phyloP scores from a whole-genome alignment of 1,284 basidiomycete species.

The Boletus mariae region DNA sequence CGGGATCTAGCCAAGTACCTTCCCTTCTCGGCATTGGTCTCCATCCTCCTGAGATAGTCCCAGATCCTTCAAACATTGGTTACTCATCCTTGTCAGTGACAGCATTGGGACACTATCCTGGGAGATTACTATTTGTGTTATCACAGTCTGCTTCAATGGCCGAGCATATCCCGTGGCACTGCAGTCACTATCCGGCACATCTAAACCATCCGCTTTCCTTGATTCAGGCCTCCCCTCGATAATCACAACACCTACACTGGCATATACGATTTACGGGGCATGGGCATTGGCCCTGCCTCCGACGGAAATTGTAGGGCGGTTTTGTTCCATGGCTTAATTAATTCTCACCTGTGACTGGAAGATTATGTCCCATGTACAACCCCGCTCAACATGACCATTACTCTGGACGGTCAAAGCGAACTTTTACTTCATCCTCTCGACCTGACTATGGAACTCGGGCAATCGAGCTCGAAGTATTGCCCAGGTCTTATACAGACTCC shows the following conservation, averaged over 20 bases:
- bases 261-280: slow-evolving; percentile 75
- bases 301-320: slow-evolving; percentile 60
- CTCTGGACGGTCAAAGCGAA: slow-evolving; percentile 51
- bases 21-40: slow-evolving; percentile 42
- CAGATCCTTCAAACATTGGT: slow-evolving; percentile 49
- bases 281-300: slow-evolving; percentile 49
- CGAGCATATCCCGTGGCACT: slow-evolving; percentile 39
- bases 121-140: slow-evolving; percentile 52
- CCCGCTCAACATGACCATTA: slow-evolving; percentile 67
- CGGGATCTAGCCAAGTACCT: slow-evolving; percentile 48
- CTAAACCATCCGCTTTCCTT: slow-evolving; percentile 57
- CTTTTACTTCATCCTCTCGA: slow-evolving; percentile 70
- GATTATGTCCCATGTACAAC: slow-evolving; percentile 69
- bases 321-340: background rate
- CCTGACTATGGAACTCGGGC: slow-evolving; percentile 43
- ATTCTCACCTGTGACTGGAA: slow-evolving; percentile 26
- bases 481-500: slow-evolving; percentile 63
- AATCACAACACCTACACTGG: slow-evolving; percentile 53
- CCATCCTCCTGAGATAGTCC: slow-evolving; percentile 52
- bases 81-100: slow-evolving; percentile 47
- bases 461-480: slow-evolving; percentile 49
- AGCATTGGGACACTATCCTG: slow-evolving; percentile 48
- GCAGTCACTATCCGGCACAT: slow-evolving; percentile 33
- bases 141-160: slow-evolving; percentile 59
- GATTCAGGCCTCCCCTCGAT: slow-evolving; percentile 68